phyloP scores from a whole-genome alignment of 441 rosid species.

The Bruguiera hainesii region DNA sequence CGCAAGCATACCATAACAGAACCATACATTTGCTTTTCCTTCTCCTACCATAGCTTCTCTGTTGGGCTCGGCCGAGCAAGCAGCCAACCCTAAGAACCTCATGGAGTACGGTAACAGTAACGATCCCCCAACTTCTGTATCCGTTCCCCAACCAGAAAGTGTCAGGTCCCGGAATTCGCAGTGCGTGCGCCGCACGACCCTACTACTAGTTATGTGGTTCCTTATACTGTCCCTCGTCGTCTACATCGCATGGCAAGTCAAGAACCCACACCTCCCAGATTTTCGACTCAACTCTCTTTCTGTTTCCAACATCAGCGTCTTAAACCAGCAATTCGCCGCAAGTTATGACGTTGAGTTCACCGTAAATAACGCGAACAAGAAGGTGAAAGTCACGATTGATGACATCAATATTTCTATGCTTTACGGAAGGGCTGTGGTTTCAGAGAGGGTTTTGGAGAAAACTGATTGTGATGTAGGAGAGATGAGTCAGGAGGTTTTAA shows the following conservation, averaged over 20 bases:
- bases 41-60: too few relatives aligned
- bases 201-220: too few relatives aligned
- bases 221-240: background rate
- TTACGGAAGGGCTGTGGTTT: background rate
- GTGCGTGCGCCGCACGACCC: too few relatives aligned
- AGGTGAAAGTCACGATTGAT: constrained; percentile 8
- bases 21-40: too few relatives aligned
- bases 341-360: constrained; percentile 4
- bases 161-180: too few relatives aligned
- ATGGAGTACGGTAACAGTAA: too few relatives aligned
- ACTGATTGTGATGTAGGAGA: background rate
- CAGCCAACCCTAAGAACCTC: too few relatives aligned
- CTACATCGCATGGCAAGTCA: constrained; percentile 12
- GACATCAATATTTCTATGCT: background rate
- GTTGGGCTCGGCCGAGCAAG: too few relatives aligned
- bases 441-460: background rate
- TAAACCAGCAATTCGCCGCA: background rate
- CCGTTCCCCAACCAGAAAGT: too few relatives aligned
- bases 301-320: constrained; percentile 10
- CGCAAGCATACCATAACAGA: too few relatives aligned
- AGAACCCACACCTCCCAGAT: constrained; percentile 6
- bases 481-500: background rate
- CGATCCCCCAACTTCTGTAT: too few relatives aligned
- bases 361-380: constrained; percentile 15
- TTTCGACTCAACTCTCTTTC: constrained; percentile 11